Percentiles rank a stretch among this genome's conserved stretches.
These are phyloP conservation scores for Trichomonascus vanleenenianus DNA, from an alignment of 805 yeast genomes.

Conservation along the genomic window DNA sequence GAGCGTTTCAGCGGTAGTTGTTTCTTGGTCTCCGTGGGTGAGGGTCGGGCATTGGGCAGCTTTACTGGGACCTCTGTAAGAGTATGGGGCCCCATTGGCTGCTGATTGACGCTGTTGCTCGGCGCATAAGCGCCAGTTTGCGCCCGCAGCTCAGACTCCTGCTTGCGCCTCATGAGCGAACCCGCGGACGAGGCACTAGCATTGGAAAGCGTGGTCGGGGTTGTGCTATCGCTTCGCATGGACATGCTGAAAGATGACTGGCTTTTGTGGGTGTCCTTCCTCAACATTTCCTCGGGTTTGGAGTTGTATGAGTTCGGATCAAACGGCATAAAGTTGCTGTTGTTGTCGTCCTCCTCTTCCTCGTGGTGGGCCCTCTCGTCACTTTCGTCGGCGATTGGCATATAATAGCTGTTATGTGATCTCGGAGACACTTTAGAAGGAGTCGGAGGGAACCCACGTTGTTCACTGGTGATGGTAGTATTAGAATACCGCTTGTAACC, in stretches of 20 bases:
- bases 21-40: conserved; percentile 3
- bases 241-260: conserved; percentile 9
- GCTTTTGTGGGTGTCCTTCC: neutral
- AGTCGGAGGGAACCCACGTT: too few species aligned
- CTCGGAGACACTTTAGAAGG: too few species aligned
- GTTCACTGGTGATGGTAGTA: conserved; percentile 4
- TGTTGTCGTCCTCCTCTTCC: conserved; percentile 9
- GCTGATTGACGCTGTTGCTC: neutral
- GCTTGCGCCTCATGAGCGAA: conserved; percentile 67
- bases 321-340: conserved; percentile 11
- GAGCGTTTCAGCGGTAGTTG: conserved; percentile 25
- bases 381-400: too few species aligned
- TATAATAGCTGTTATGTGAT: too few species aligned
- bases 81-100: neutral
- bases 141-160: conserved; percentile 15
- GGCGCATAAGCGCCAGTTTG: neutral
- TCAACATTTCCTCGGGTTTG: neutral
- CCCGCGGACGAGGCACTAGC: conserved; percentile 89
- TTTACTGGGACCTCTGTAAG: conserved; percentile 16
- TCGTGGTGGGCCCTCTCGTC: neutral
- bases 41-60: conserved; percentile 13
- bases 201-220: conserved; percentile 44
- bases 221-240: conserved; percentile 13
- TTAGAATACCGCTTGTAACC: conserved; percentile 3
- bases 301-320: conserved; percentile 14